Evolutionary conservation across 192 early-diverging fungal genomes (phyloP).

Genomic region (Coemansia reversa): DNA sequence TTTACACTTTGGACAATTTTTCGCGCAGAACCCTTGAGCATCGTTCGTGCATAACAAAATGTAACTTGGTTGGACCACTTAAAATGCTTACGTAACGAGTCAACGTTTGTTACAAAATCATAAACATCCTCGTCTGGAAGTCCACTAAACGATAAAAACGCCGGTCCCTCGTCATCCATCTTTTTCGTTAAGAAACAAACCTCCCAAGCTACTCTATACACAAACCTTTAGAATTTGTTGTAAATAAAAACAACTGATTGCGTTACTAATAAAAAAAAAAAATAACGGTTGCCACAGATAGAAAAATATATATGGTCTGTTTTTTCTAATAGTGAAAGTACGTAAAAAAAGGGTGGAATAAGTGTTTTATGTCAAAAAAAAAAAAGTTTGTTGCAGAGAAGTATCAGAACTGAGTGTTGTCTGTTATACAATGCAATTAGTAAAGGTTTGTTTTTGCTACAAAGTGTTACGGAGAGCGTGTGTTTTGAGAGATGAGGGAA

Average conservation of each 20-base stretch:
- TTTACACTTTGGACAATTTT: conserved; percentile 20
- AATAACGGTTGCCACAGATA: no score
- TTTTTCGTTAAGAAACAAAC: not conserved
- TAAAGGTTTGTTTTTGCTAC: no score
- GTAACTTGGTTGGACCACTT: conserved; percentile 54
- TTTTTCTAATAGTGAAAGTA: no score
- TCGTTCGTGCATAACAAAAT: conserved; percentile 51
- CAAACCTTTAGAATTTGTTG: no score
- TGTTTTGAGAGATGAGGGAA: no score
- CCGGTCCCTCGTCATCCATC: conserved; percentile 53
- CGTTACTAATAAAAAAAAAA: conserved; percentile 72
- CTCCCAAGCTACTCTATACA: no score
- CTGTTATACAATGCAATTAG: conserved; percentile 1
- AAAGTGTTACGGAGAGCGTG: no score
- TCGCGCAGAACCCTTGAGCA: conserved; percentile 49
- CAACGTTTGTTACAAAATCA: conserved; percentile 50
- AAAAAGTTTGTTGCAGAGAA: not conserved
- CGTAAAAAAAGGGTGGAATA: no score
- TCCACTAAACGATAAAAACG: conserved; percentile 51
- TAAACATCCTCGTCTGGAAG: conserved; percentile 42
- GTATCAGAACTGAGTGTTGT: not conserved
- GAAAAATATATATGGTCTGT: no score
- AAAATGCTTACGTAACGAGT: conserved; percentile 50
- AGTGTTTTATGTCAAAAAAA: not conserved
- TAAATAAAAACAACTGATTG: conserved; percentile 95